Evolutionary conservation across 306 rosid species (phyloP).

Genomic region (Begonia fuchsioides): DNA sequence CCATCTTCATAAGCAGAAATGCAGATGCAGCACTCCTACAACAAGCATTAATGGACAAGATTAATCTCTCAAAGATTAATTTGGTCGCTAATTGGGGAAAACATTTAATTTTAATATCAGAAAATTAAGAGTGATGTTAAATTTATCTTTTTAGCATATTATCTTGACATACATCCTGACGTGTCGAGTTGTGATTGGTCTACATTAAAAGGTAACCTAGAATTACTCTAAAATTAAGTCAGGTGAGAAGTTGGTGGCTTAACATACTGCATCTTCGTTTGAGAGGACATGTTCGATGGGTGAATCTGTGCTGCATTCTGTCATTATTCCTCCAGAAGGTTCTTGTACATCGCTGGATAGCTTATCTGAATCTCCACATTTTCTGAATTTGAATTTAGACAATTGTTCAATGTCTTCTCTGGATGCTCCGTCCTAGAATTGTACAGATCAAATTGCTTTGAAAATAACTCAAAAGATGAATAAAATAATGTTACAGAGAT

Average conservation of each 20-base stretch:
- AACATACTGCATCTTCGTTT: slow-evolving; percentile 70
- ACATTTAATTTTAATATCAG: too few species aligned
- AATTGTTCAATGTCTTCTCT: slow-evolving; percentile 84
- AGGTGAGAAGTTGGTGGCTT: not conserved
- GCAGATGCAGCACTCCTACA: slow-evolving; percentile 95
- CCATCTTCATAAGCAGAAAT: slow-evolving; percentile 82
- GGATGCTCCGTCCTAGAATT: slow-evolving; percentile 87
- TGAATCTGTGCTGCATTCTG: slow-evolving; percentile 57
- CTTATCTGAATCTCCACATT: slow-evolving; percentile 35
- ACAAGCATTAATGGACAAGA: slow-evolving; percentile 3
- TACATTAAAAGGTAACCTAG: too few species aligned
- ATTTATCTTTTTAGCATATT: too few species aligned
- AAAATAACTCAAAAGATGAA: too few species aligned
- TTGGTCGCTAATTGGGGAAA: too few species aligned
- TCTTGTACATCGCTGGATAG: slow-evolving; percentile 28
- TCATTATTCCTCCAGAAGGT: slow-evolving; percentile 71
- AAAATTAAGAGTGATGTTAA: too few species aligned
- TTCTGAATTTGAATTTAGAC: slow-evolving; percentile 60
- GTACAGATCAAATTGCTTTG: slow-evolving; percentile 4
- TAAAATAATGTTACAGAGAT: too few species aligned
- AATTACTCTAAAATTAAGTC: too few species aligned
- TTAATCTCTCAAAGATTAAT: too few species aligned
- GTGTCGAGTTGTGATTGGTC: too few species aligned
- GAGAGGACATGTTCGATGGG: slow-evolving; percentile 58
- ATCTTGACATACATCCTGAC: too few species aligned